Evolutionary conservation across 192 early-diverging fungal genomes (phyloP).

Genomic region (Backusella morwellensis): DNA sequence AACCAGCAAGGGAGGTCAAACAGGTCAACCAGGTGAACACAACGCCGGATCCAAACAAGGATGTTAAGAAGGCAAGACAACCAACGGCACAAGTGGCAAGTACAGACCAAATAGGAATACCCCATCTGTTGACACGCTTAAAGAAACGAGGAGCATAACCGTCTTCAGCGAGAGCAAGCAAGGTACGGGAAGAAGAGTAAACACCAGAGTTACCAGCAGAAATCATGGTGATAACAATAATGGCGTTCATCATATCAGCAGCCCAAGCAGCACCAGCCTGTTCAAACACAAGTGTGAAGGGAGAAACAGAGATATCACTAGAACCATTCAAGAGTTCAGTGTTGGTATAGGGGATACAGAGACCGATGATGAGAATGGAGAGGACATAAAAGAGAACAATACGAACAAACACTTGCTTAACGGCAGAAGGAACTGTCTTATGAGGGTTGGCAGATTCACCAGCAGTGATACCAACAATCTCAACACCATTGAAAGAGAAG

Average conservation of each 20-base stretch:
- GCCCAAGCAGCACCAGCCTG: constrained; percentile 57
- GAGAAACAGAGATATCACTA: constrained; percentile 54
- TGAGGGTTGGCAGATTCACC: constrained; percentile 86
- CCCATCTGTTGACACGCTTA: constrained; percentile 54
- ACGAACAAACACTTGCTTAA: constrained; percentile 76
- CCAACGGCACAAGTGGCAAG: constrained; percentile 63
- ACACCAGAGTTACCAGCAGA: constrained; percentile 86
- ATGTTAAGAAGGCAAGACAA: constrained; percentile 54
- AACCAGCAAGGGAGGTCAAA: constrained; percentile 68
- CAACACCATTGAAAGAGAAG: constrained; percentile 83
- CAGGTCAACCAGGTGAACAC: constrained; percentile 66
- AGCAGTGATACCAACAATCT: constrained; percentile 84
- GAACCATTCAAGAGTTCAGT: constrained; percentile 52
- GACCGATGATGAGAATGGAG: constrained; percentile 80
- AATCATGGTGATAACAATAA: constrained; percentile 61
- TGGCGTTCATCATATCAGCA: constrained; percentile 67
- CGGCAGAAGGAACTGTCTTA: constrained; percentile 67
- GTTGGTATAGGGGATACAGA: constrained; percentile 70
- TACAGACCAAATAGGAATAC: constrained; percentile 63
- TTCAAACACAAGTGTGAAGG: constrained; percentile 64
- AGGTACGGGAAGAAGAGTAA: constrained; percentile 75
- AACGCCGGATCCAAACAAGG: constrained; percentile 59
- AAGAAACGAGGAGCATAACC: constrained; percentile 71
- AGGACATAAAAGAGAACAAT: constrained; percentile 80
- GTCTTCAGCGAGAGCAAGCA: constrained; percentile 72